A percentile compares a stretch with the other conserved stretches of the same genome.
These are phyloP conservation scores for Waltergamsia citrina DNA, from an alignment of 2,329 filamentous ascomycete genomes.

Conservation along the genomic window DNA sequence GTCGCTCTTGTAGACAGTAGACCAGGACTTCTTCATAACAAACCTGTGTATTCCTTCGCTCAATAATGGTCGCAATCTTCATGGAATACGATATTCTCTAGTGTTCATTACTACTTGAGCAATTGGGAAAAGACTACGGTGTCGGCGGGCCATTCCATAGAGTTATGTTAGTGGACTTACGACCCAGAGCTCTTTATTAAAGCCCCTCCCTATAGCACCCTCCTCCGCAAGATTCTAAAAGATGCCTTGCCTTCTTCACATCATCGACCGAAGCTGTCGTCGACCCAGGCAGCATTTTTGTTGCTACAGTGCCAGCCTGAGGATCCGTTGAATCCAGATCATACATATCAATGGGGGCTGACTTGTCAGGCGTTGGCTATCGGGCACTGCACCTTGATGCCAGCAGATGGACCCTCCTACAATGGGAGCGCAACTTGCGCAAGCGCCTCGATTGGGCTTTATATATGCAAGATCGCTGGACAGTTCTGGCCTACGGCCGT, in stretches of 20 bases:
- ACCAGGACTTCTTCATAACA: too few relatives aligned
- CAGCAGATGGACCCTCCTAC: slow-evolving; percentile 40
- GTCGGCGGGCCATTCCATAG: too few relatives aligned
- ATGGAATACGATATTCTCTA: too few relatives aligned
- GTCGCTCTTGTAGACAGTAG: too few relatives aligned
- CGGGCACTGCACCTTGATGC: slow-evolving; percentile 42
- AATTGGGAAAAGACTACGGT: too few relatives aligned
- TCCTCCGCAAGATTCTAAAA: slow-evolving; percentile 20
- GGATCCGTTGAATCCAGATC: slow-evolving; percentile 22
- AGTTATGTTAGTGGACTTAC: slow-evolving; percentile 39
- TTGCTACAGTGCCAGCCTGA: slow-evolving; percentile 25
- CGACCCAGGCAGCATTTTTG: slow-evolving; percentile 31
- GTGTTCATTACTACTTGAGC: too few relatives aligned
- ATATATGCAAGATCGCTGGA: slow-evolving; percentile 50
- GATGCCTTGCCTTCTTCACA: slow-evolving; percentile 21
- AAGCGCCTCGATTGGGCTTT: slow-evolving; percentile 46
- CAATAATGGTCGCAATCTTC: too few relatives aligned
- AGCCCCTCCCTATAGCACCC: slow-evolving; percentile 23
- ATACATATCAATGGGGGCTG: slow-evolving; percentile 20
- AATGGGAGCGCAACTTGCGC: slow-evolving; percentile 42
- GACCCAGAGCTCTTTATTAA: slow-evolving; percentile 29
- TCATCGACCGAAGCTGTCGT: slow-evolving; percentile 28
- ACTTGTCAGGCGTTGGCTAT: slow-evolving; percentile 32
- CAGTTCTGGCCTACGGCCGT: slow-evolving; percentile 23
- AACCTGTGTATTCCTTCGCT: too few relatives aligned